Conservation (phyloP, 192 early-diverging fungal species). For the Podila epigama region DNA sequence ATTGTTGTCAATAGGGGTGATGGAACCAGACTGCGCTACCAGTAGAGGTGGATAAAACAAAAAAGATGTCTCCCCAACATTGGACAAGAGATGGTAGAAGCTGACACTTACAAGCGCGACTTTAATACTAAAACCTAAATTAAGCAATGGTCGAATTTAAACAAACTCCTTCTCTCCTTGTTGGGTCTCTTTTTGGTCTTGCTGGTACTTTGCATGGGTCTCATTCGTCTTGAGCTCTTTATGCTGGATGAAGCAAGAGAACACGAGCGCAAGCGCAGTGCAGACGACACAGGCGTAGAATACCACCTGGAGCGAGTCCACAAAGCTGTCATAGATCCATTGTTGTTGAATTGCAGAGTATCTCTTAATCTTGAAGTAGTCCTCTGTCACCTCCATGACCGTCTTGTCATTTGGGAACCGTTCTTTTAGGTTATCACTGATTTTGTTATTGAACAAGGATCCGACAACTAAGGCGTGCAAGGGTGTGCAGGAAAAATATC, state of each 20-base stretch:
- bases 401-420: slow-evolving; percentile 3
- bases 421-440: slow-evolving; percentile 13
- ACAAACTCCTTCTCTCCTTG: not conserved
- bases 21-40: not conserved
- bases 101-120: not conserved
- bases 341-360: slow-evolving; percentile 18
- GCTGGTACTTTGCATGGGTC: slow-evolving; percentile 4
- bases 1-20: not conserved
- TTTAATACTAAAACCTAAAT: not conserved
- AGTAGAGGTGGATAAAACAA: not conserved
- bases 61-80: not conserved
- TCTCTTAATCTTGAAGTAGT: slow-evolving; percentile 17
- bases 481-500: too few species aligned
- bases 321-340: slow-evolving; percentile 13
- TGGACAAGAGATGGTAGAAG: not conserved
- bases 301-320: slow-evolving; percentile 15
- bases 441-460: slow-evolving; percentile 32
- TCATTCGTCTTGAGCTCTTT: slow-evolving; percentile 28
- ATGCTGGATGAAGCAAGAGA: slow-evolving; percentile 5
- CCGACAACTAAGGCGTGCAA: too few species aligned
- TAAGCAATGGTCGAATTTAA: not conserved
- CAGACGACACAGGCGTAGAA: slow-evolving; percentile 19
- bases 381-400: slow-evolving; percentile 5
- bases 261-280: not conserved
- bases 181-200: not conserved